Evolutionary conservation across 2,329 filamentous ascomycete species (phyloP), one percentile per base, ranked within the genome.

Genomic region (Stromatinia cepivora): DNA sequence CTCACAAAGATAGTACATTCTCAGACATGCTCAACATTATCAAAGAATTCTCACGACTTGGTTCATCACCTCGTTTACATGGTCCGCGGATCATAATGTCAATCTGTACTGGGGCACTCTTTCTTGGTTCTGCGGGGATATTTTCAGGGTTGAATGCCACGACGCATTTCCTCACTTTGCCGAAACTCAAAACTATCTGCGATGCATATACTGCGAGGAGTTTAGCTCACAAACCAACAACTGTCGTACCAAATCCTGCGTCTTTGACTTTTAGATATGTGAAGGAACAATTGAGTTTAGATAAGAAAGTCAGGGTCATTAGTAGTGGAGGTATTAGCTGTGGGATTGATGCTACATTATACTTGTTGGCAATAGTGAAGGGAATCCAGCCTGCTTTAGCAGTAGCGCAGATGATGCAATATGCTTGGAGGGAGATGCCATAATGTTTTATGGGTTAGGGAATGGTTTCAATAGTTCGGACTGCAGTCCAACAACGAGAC

Each of bases 131-230:
- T 77, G 86, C 89, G 76, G 92, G 92, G 74, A 87, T 94, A 78
- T 87, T 96, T 71, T 87, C 89, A 73, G 92, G 92, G 72, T 84
- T 95, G 39, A 88, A 90, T 48, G 92, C 91, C 75, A 96, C 92
- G 72, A 94, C 91, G 70, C 92, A 95, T 80, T 89, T 91, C 71
- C 91, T 95, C 80, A 88, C 84, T 81, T 85, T 93, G 76, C 92
- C 92, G 79, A 90, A 88, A 74, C 88, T 96, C 77, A 92, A 95
- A 84, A 93, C 89, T 76, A 81, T 93, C 42, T 67, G 65, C 54
- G 65, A 67, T 42, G 45, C 45, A 22, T 67, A 61, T 52, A 67
- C 65, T 9, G 42, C 36, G 13, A 66, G 48, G 7, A 66, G 34
- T 8, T n/a, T 36, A 15, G 20, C 36, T 8, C 31, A 20, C 11